Conservation (phyloP, 306 rosid species). For the Trifolium fragiferum region DNA sequence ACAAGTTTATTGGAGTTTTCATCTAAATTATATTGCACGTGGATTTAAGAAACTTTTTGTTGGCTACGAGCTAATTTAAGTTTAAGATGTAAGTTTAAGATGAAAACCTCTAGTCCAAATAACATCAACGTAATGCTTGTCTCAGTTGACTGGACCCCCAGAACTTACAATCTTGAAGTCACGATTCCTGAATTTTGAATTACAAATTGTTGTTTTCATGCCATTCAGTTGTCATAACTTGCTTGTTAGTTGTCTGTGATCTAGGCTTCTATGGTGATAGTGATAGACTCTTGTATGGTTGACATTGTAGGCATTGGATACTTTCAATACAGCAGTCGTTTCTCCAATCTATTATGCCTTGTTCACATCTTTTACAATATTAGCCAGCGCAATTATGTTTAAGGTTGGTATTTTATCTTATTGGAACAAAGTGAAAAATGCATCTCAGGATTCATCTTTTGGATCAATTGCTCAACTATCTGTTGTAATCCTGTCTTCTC, state of each 20-base stretch:
- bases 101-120: slow-evolving; percentile 22
- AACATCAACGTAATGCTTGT: slow-evolving; percentile 36
- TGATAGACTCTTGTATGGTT: slow-evolving; percentile 26
- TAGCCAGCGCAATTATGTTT: slow-evolving; percentile 94
- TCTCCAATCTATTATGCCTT: slow-evolving; percentile 90
- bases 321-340: slow-evolving; percentile 84
- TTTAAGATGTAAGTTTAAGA: slow-evolving; percentile 22
- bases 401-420: slow-evolving; percentile 66
- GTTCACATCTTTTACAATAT: slow-evolving; percentile 91
- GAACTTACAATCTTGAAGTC: slow-evolving; percentile 14
- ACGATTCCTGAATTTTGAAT: slow-evolving; percentile 24
- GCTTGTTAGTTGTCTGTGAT: slow-evolving; percentile 38
- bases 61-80: slow-evolving; percentile 24
- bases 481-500: slow-evolving; percentile 32
- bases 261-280: slow-evolving; percentile 29
- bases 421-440: slow-evolving; percentile 34
- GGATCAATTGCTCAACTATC: slow-evolving; percentile 32
- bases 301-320: slow-evolving; percentile 83
- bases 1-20: slow-evolving; percentile 11
- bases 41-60: neutral
- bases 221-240: slow-evolving; percentile 29
- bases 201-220: slow-evolving; percentile 13
- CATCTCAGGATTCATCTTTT: slow-evolving; percentile 18
- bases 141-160: neutral
- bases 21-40: slow-evolving; percentile 24